These are phyloP conservation scores for Ganoderma meredithae DNA, from an alignment of 1,284 basidiomycete genomes.

Conservation along the genomic window DNA sequence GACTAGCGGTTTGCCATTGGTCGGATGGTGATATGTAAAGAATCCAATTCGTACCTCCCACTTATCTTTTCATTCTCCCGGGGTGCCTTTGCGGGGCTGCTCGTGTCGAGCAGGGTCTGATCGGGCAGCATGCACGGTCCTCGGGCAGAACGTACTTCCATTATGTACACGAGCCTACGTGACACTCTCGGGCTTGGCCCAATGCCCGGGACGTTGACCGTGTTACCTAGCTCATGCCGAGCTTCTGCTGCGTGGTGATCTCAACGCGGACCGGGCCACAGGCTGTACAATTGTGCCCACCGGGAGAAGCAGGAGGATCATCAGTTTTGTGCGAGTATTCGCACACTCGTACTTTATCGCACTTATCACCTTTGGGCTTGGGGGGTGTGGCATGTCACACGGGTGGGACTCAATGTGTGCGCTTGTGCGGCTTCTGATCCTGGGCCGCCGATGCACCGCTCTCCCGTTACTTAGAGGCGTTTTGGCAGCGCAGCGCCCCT, in stretches of 20 bases:
- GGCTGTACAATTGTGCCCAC: not conserved
- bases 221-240: not conserved
- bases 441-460: conserved; percentile 1
- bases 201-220: not conserved
- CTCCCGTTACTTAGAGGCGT: not conserved
- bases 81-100: no score
- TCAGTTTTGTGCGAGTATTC: not conserved
- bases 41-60: not conserved
- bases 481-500: not conserved
- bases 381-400: not conserved
- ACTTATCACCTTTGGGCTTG: conserved; percentile 6
- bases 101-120: not conserved
- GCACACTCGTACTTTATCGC: not conserved
- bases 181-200: not conserved
- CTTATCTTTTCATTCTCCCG: not conserved
- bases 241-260: not conserved
- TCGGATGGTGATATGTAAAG: no score
- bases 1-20: not conserved
- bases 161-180: not conserved
- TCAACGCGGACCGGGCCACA: not conserved
- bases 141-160: not conserved
- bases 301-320: conserved; percentile 2
- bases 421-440: not conserved
- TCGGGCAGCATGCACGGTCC: not conserved
- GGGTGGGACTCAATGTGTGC: not conserved